phyloP scores from a whole-genome alignment of 306 rosid species.

The Vigna hirtella region DNA sequence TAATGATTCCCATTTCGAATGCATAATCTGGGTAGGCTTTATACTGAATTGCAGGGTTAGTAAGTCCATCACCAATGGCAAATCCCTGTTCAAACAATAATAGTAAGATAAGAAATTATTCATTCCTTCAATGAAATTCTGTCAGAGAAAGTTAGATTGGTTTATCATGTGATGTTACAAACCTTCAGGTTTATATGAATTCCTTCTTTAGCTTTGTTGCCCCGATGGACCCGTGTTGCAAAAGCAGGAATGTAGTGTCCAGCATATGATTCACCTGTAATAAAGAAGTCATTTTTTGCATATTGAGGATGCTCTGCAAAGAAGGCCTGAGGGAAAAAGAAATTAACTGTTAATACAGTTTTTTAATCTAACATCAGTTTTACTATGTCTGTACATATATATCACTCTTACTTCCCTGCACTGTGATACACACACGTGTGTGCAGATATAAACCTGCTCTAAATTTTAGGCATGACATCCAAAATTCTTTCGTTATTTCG shows the following conservation, averaged over 20 bases:
- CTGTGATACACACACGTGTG: neutral
- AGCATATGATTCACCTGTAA: conserved; percentile 93
- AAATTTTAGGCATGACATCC: conserved; percentile 11
- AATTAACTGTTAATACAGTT: neutral
- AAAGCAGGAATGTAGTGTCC: conserved; percentile 97
- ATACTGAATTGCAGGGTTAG: conserved; percentile 89
- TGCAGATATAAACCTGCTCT: conserved; percentile 21
- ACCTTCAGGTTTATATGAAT: conserved; percentile 87
- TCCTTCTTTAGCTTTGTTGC: conserved; percentile 92
- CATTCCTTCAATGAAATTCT: neutral
- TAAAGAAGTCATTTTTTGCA: conserved; percentile 77
- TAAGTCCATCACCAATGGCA: conserved; percentile 92
- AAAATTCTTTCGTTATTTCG: conserved; percentile 2
- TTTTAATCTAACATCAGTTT: conserved; percentile 22
- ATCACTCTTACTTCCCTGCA: conserved; percentile 6
- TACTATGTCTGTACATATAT: neutral
- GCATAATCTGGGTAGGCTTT: conserved; percentile 91
- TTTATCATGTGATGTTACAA: conserved; percentile 32
- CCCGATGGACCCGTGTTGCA: conserved; percentile 77
- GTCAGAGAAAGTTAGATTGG: conserved; percentile 14
- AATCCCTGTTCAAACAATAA: conserved; percentile 71
- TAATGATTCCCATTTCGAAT: conserved; percentile 77
- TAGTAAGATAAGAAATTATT: conserved; percentile 20
- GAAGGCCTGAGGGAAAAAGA: conserved; percentile 63
- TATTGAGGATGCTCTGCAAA: conserved; percentile 79